phyloP scores from a whole-genome alignment of 106 monocot genomes.

The Narthecium ossifragum region DNA sequence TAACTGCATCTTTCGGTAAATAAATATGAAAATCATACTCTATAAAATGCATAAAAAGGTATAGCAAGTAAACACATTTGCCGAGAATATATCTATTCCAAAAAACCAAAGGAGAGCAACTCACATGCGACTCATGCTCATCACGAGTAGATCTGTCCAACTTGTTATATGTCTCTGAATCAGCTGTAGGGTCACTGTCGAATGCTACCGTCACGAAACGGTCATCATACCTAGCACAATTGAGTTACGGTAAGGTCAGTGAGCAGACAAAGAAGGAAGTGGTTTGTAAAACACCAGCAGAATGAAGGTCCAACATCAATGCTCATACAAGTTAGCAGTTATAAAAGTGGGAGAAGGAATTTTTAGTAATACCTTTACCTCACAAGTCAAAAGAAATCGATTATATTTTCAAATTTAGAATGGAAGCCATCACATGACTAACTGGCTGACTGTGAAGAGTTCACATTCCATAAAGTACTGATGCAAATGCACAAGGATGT shows the following conservation, averaged over 20 bases:
- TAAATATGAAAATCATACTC: background rate
- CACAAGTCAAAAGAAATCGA: too few species aligned
- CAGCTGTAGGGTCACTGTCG: slow-evolving; percentile 84
- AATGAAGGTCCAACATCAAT: too few species aligned
- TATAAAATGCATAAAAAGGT: background rate
- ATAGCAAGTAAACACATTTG: background rate
- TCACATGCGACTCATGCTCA: slow-evolving; percentile 64
- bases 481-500: too few species aligned
- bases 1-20: too few species aligned
- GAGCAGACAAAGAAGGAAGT: background rate
- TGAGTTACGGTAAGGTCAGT: background rate
- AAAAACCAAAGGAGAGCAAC: slow-evolving; percentile 10
- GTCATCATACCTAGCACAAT: slow-evolving; percentile 59
- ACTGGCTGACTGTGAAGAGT: too few species aligned
- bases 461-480: too few species aligned
- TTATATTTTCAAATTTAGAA: too few species aligned
- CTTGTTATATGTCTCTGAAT: slow-evolving; percentile 69
- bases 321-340: too few species aligned
- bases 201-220: slow-evolving; percentile 73
- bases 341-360: too few species aligned
- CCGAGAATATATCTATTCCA: background rate
- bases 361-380: too few species aligned
- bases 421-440: too few species aligned
- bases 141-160: slow-evolving; percentile 59
- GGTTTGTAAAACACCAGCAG: background rate